Evolutionary conservation across 2,329 filamentous ascomycete genomes (phyloP), one percentile per base, ranked within the genome.

Genomic region (Westerdykella ornata): DNA sequence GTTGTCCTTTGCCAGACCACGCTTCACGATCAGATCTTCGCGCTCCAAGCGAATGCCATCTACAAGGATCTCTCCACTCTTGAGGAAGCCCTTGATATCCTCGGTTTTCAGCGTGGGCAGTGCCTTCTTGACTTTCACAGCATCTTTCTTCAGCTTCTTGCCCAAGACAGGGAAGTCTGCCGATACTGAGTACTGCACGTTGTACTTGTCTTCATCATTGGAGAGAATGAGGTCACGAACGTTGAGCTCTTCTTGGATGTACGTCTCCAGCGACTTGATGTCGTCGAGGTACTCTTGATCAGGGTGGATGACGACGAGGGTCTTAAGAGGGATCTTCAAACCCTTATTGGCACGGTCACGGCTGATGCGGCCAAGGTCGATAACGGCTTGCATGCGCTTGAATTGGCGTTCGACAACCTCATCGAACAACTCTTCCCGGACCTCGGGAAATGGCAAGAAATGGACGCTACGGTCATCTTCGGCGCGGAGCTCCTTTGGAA

Each of bases 101-200:
- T 86, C 80, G 52, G 82, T 89, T 15, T 77, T 85, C 37, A 98
- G 72, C 30, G 70, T 74, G 5, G 89, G 89, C 35, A 98, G 72
- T 2, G 86, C 88, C 70, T 90, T 94, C 74, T 94, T 94, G 53
- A 97, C 88, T 62, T 84, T 87, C 51, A 82, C 80, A 51, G 88
- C 86, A 58, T 96, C 89, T 69, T 95, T 96, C 76, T 94, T 94
- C 54, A 97, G 77, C 72, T 97, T 97, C 78, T 95, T 95, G 51
- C 92, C 92, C 13, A 98, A 76, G 2, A 86, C 84, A 12, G 92
- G 88, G 84, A 92, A 96, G 67, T 98, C 92, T 6, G 88, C 89
- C 30, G 78, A 80, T 13, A 90, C 87, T 47, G 85, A 88, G 70
- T 96, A 94, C 61, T 92, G 83, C 35, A 98, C 88, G 41, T 88